Base-by-base conservation (phyloP, 75 land plant species). In the Pseudotsuga menziesii region DNA sequence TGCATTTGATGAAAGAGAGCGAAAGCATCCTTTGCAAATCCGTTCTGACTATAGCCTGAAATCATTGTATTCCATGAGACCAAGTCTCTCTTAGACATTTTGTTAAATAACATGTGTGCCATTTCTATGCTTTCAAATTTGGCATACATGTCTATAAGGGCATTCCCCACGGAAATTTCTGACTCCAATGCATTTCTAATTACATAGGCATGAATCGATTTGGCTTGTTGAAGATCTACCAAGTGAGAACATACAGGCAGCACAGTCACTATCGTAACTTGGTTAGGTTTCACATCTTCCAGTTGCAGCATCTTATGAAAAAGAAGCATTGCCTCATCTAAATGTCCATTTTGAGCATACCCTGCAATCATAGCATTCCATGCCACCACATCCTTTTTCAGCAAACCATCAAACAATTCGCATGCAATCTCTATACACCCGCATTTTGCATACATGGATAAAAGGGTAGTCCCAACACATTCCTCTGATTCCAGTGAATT, bases 341-440 rank as follows among this genome's bases (percentile, higher is more conserved):
- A 71, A 39, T 6, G 2, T 26, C 88, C 91, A 59, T 82, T 44
- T 61, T 83, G 84, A 5, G 81, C 85, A 80, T 82, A 90, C 57
- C 86, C 90, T 74, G 85, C 87, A 44, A 92, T 85, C 80, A 92
- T 81, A 1, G 91, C 78, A 75, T 86, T 86, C 92, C 92, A 92
- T 59, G 90, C 78, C 23, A 87, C 88, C 82, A 89, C 85, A 78
- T 90, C 87, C 73, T 82, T 82, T 15, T 75, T 76, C 71, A 63
- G 41, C 63, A 83, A 80, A 75, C 73, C 75, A 44, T 82, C 83
- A 75, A 92, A 88, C 83, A 88, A 22, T 61, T 81, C 78, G 3
- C 83, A 66, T 41, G 89, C 89, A 16, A 48, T 73, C 1, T 25
- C 77, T 17, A 88, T 13, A 3, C 78, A 77, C 13, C 92, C 85